These are phyloP conservation scores for Phaseolus lunatus DNA, from an alignment of 306 rosid species.

Conservation along the genomic window DNA sequence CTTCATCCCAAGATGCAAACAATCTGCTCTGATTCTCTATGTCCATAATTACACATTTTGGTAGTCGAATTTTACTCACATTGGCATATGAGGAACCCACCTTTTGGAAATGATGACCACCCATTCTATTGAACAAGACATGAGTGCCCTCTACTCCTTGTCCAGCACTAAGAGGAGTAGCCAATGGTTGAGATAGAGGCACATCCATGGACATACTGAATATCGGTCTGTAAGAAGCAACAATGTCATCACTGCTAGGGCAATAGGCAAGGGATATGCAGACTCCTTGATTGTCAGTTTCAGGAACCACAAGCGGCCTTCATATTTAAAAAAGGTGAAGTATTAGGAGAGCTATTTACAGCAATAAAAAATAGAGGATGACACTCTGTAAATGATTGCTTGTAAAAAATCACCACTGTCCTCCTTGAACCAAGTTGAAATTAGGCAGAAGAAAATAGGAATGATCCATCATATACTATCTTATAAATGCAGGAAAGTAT, in stretches of 20 bases:
- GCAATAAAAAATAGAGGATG: constrained; percentile 13
- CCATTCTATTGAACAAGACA: constrained; percentile 58
- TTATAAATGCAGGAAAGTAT: constrained; percentile 12
- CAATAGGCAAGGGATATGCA: constrained; percentile 88
- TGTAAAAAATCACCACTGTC: constrained; percentile 35
- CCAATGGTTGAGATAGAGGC: constrained; percentile 56
- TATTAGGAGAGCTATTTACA: constrained; percentile 45
- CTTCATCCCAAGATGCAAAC: constrained; percentile 77
- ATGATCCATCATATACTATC: constrained; percentile 29
- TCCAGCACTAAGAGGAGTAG: constrained; percentile 58
- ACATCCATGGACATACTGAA: constrained; percentile 55
- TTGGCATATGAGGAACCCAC: constrained; percentile 61
- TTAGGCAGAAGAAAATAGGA: constrained; percentile 3
- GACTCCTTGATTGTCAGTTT: constrained; percentile 73
- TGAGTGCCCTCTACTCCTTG: constrained; percentile 75
- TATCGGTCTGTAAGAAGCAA: constrained; percentile 86
- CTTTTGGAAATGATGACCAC: constrained; percentile 48
- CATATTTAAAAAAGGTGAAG: constrained; percentile 32
- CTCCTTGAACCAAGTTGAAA: constrained; percentile 29
- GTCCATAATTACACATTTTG: constrained; percentile 68
- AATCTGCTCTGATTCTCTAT: constrained; percentile 46
- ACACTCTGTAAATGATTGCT: constrained; percentile 30
- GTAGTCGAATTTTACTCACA: constrained; percentile 70
- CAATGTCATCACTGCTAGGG: constrained; percentile 72
- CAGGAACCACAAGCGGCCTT: constrained; percentile 82